Base-by-base conservation (phyloP, 1,139 yeast genomes). In the Blastobotrys malaysiensis region DNA sequence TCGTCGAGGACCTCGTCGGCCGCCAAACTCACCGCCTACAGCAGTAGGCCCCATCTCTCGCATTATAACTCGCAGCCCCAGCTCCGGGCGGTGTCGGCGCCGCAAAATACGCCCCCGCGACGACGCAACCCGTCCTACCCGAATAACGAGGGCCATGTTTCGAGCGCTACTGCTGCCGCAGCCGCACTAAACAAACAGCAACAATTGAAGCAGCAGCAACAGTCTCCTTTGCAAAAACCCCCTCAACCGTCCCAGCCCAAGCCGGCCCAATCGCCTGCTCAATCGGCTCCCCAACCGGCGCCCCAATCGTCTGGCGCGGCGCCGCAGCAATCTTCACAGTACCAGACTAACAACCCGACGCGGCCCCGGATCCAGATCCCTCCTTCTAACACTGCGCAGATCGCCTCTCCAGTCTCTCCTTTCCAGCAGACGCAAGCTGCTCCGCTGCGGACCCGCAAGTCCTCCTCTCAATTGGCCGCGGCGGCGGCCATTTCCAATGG, bases 111-210 rank as follows among this genome's bases (percentile, higher is more conserved):
- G 14, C n/a, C 39, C 5, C 39, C 39, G 3, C 11, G 16, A 13
- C 6, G 39, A 16, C 39, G 39, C 7, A 31, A 31, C 16, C 39
- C 39, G 16, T 31, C 39, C 1, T 31, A 31, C n/a, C 39, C 39
- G 7, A 31, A 31, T n/a, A 31, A 31, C 39, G 39, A 31, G 39
- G 39, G 39, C 39, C 39, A 31, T 31, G 39, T 31, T 5, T 31
- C 39, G 16, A 31, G 39, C 16, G 62, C 63, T 5, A 54, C 60
- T 6, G 70, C 66, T n/a, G 65, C 69, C 4, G 66, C 68, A 50
- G 64, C 65, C 22, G 63, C 67, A 14, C 48, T 59, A 43, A 56
- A 55, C 36, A 55, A 58, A 19, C 52, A 55, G 21, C 55, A 22
- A 7, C 56, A 49, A 14, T 49, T 51, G 22, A 46, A 49, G 36